Evolutionary conservation across 2,329 filamentous ascomycete species (phyloP).

Genomic region (Stachybotrys chlorohalonatus): DNA sequence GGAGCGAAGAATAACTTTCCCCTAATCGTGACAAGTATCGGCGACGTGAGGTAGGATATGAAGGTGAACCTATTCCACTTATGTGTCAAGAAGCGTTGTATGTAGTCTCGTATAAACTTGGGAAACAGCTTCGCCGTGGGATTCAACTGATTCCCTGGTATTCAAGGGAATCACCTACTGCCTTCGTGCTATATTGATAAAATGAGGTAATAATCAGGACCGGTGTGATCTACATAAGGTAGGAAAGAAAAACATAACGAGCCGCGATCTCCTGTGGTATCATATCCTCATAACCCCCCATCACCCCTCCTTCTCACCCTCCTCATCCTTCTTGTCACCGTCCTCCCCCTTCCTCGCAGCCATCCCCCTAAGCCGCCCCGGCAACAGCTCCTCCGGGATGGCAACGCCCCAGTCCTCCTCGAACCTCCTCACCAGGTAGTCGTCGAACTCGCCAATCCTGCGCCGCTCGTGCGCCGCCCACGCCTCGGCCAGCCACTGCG

Average conservation of each 20-base stretch:
- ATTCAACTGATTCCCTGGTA: not conserved
- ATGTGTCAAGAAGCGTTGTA: not conserved
- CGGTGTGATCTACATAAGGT: too few relatives aligned
- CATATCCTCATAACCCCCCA: not conserved
- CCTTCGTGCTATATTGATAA: too few relatives aligned
- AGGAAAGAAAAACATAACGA: not conserved
- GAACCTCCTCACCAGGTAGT: constrained; percentile 34
- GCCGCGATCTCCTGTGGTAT: not conserved
- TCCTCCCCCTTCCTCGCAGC: not conserved
- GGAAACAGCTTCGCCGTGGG: not conserved
- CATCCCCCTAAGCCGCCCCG: not conserved
- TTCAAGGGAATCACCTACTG: not conserved
- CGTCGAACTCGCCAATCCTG: constrained; percentile 39
- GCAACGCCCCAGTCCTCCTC: constrained; percentile 37
- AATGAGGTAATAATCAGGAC: not conserved
- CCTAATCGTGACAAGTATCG: too few relatives aligned
- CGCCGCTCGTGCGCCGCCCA: constrained; percentile 42
- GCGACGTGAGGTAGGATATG: too few relatives aligned
- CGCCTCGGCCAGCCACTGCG: constrained; percentile 42
- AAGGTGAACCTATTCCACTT: too few relatives aligned
- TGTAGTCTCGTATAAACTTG: not conserved
- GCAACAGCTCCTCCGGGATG: constrained; percentile 24
- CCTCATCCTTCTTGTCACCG: not conserved
- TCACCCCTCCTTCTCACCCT: not conserved
- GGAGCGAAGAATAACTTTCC: constrained; percentile 69